Conservation (phyloP, 1,284 basidiomycete species). For the Pseudozyma flocculosa region DNA sequence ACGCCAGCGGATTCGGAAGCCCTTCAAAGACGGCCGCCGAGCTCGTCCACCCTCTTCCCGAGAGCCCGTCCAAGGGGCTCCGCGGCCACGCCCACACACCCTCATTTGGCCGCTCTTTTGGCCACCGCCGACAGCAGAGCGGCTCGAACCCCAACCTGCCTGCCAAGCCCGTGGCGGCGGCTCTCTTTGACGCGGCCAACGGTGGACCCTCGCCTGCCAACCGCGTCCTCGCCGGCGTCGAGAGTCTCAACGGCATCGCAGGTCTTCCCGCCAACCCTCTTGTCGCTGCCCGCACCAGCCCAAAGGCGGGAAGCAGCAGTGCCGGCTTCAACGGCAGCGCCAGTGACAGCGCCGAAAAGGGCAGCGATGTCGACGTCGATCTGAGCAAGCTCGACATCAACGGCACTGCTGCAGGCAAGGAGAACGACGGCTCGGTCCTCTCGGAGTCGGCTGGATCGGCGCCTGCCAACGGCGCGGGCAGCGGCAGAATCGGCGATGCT, state of each 20-base stretch:
- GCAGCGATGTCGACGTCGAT: too few species aligned
- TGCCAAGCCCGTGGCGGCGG: slow-evolving; percentile 49
- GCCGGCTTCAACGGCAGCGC: too few species aligned
- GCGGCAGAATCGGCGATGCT: slow-evolving; percentile 4
- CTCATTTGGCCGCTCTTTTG: slow-evolving; percentile 24
- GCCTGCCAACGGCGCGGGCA: background rate
- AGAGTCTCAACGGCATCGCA: slow-evolving; percentile 32
- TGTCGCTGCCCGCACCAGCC: slow-evolving; percentile 13
- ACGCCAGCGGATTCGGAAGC: slow-evolving; percentile 26
- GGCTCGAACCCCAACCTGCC: slow-evolving; percentile 45
- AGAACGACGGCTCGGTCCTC: background rate
- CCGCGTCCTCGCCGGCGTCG: slow-evolving; percentile 32
- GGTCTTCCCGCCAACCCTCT: slow-evolving; percentile 33
- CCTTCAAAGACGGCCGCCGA: slow-evolving; percentile 29
- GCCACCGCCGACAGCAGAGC: slow-evolving; percentile 40
- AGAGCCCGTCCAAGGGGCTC: slow-evolving; percentile 14
- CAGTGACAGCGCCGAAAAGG: slow-evolving; percentile 1
- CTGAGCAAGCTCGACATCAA: background rate
- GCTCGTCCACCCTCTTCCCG: slow-evolving; percentile 11
- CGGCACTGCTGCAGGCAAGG: background rate
- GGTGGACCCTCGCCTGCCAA: slow-evolving; percentile 50
- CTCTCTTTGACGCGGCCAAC: slow-evolving; percentile 50
- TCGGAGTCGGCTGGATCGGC: background rate
- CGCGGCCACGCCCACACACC: slow-evolving; percentile 20
- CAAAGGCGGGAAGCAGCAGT: slow-evolving; percentile 13